Percentiles rank a stretch among this genome's conserved stretches.
Evolutionary conservation across 192 early-diverging fungal genomes (phyloP).

Genomic region (Umbelopsis isabellina): DNA sequence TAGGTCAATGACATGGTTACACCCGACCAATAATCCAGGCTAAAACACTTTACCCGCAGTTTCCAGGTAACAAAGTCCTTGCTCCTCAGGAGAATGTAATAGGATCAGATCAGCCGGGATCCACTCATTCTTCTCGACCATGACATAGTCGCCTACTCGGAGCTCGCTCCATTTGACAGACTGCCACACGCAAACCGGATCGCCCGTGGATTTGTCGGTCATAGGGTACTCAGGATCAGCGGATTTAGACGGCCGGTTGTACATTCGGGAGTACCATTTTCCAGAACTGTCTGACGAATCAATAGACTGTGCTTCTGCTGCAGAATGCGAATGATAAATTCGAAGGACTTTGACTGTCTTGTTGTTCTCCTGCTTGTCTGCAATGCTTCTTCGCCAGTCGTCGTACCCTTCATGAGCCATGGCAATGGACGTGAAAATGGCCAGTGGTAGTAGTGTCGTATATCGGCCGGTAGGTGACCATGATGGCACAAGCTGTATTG

Average conservation of each 20-base stretch:
- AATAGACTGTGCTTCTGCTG: neutral
- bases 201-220: neutral
- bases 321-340: slow-evolving; percentile 14
- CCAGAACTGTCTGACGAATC: neutral
- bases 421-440: slow-evolving; percentile 74
- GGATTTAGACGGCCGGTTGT: neutral
- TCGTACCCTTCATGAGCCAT: slow-evolving; percentile 82
- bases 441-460: slow-evolving; percentile 75
- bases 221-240: neutral
- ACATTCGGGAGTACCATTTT: neutral
- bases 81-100: slow-evolving; percentile 9
- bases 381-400: slow-evolving; percentile 52
- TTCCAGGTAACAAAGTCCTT: slow-evolving; percentile 16
- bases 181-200: slow-evolving; percentile 31
- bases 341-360: slow-evolving; percentile 35
- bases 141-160: slow-evolving; percentile 77
- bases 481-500: slow-evolving; percentile 59
- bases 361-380: slow-evolving; percentile 61
- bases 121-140: slow-evolving; percentile 72
- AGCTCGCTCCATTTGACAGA: slow-evolving; percentile 63
- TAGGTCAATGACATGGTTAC: neutral
- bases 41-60: neutral
- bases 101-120: slow-evolving; percentile 29
- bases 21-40: neutral
- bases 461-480: slow-evolving; percentile 80